Conservation (phyloP, 768 basidiomycete genomes). For the Suillus cothurnatus region DNA sequence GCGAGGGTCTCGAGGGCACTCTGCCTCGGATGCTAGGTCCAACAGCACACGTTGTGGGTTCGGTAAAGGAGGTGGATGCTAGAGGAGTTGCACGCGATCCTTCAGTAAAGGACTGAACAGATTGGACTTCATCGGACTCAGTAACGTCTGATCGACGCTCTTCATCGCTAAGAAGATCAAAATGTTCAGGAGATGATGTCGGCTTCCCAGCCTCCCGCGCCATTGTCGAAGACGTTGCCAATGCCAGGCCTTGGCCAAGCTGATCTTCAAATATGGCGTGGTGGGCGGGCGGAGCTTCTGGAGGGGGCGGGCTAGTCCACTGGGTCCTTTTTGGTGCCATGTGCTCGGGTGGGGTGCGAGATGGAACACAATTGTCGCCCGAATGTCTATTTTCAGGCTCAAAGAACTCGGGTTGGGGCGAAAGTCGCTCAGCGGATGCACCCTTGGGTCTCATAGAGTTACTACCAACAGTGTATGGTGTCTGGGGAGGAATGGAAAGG, state of each 20-base stretch:
- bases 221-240: constrained; percentile 66
- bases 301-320: constrained; percentile 86
- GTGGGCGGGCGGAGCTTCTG: constrained; percentile 68
- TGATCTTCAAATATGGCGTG: constrained; percentile 69
- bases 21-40: constrained; percentile 28
- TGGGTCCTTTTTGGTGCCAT: constrained; percentile 81
- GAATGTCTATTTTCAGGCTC: constrained; percentile 41
- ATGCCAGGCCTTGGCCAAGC: constrained; percentile 62
- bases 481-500: constrained; percentile 60
- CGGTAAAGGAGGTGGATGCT: constrained; percentile 8
- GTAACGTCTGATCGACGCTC: constrained; percentile 59
- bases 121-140: constrained; percentile 71
- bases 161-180: constrained; percentile 66
- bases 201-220: constrained; percentile 56
- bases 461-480: constrained; percentile 68
- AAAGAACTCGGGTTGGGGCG: constrained; percentile 52
- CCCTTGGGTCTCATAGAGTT: constrained; percentile 56
- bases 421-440: constrained; percentile 47
- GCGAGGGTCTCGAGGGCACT: constrained; percentile 17
- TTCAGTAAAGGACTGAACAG: constrained; percentile 66
- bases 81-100: constrained; percentile 37
- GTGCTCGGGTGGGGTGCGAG: constrained; percentile 62
- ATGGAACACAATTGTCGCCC: constrained; percentile 34
- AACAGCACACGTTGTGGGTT: constrained; percentile 10
- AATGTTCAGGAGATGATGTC: constrained; percentile 60